These are phyloP conservation scores for Fusarium pseudonygamai DNA, from an alignment of 2,329 filamentous ascomycete species.

Conservation along the genomic window DNA sequence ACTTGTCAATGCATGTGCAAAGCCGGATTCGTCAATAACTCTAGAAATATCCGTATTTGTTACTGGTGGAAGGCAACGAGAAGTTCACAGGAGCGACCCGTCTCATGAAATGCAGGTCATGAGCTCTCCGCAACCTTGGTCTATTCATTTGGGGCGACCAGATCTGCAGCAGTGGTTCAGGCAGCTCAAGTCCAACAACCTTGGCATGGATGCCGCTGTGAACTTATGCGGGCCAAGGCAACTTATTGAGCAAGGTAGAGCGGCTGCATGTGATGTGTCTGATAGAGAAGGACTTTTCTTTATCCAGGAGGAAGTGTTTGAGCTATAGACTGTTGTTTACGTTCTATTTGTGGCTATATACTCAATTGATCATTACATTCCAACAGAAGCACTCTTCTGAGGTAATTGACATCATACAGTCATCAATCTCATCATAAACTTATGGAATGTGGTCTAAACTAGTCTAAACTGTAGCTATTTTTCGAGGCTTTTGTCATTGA, in stretches of 20 bases:
- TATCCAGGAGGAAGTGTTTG: not conserved
- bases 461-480: not conserved
- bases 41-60: not conserved
- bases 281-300: not conserved
- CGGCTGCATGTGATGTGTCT: not conserved
- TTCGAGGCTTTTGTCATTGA: not conserved
- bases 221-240: not conserved
- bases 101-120: not conserved
- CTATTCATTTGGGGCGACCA: not conserved
- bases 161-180: not conserved
- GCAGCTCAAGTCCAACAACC: not conserved
- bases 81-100: fast-evolving
- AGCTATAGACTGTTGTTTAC: not conserved
- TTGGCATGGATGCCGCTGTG: not conserved
- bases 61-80: not conserved
- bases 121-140: not conserved
- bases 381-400: not conserved
- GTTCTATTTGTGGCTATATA: not conserved
- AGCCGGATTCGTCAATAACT: not conserved
- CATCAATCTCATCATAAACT: no score
- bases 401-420: fast-evolving
- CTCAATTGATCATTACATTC: not conserved
- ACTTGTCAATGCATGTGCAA: not conserved
- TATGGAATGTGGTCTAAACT: not conserved
- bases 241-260: not conserved